A percentile compares a stretch with the other conserved stretches of the same genome.
Evolutionary conservation across 2,329 filamentous ascomycete genomes (phyloP).

Genomic region (Talaromyces pinophilus): DNA sequence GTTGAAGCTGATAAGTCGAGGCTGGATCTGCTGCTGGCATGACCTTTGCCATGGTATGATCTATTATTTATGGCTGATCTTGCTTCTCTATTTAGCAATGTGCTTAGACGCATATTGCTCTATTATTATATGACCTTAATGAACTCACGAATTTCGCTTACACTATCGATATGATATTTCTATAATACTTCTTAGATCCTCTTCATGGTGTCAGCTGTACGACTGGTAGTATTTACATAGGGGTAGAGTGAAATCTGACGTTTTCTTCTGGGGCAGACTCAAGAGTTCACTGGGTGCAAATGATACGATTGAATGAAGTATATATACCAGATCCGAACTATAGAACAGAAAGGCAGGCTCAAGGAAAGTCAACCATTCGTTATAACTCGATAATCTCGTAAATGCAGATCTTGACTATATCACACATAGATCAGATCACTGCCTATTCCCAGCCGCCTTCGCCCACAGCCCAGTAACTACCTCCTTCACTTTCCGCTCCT

Average conservation of each 20-base stretch:
- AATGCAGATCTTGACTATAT: not conserved
- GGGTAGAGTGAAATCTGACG: not conserved
- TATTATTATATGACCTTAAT: constrained; percentile 7
- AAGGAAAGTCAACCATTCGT: not conserved
- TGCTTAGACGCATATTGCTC: constrained; percentile 3
- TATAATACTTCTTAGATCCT: not conserved
- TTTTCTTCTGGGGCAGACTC: not conserved
- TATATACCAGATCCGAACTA: not conserved
- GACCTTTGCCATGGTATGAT: not conserved
- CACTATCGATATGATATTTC: not conserved
- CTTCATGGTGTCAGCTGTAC: not conserved
- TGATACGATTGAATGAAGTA: not conserved
- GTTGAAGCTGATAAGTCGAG: constrained; percentile 37
- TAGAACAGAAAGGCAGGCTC: not conserved
- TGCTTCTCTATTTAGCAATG: not conserved
- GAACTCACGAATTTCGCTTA: not conserved
- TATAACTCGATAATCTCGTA: not conserved
- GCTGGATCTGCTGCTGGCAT: constrained; percentile 12
- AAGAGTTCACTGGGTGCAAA: not conserved
- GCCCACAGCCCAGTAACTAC: constrained; percentile 61
- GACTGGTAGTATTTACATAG: not conserved
- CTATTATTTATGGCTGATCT: not conserved
- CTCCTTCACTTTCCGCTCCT: constrained; percentile 61
- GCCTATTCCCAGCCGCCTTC: constrained; percentile 30
- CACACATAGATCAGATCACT: constrained; percentile 18